Evolutionary conservation across 192 early-diverging fungal genomes (phyloP).

Genomic region (Glomus cerebriforme): DNA sequence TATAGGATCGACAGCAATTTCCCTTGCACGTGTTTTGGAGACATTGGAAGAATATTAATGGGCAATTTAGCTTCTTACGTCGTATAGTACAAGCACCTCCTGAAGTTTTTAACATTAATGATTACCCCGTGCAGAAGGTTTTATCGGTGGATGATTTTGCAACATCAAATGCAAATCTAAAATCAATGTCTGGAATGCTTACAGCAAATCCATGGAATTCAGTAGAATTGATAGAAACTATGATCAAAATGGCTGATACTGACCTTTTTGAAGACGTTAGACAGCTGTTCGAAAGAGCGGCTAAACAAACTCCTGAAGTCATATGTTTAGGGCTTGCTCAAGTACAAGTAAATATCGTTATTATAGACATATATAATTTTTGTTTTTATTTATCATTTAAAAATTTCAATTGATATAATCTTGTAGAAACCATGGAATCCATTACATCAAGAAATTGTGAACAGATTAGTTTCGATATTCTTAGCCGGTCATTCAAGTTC

Average conservation of each 20-base stretch:
- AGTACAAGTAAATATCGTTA: constrained; percentile 47
- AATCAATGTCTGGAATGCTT: constrained; percentile 48
- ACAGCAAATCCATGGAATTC: constrained; percentile 65
- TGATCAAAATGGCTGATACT: constrained; percentile 59
- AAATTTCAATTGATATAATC: background rate
- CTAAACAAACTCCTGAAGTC: constrained; percentile 71
- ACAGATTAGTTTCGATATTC: constrained; percentile 63
- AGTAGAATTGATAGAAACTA: constrained; percentile 70
- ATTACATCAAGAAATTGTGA: constrained; percentile 67
- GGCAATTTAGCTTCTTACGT: constrained; percentile 70
- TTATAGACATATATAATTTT: background rate
- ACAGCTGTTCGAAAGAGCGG: constrained; percentile 60
- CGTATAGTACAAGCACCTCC: constrained; percentile 59
- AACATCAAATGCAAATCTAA: constrained; percentile 45
- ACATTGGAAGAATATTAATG: constrained; percentile 69
- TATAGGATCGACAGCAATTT: constrained; percentile 62
- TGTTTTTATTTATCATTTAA: background rate
- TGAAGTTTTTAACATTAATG: constrained; percentile 61
- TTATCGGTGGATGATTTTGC: constrained; percentile 60
- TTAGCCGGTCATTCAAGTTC: constrained; percentile 64
- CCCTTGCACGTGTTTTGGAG: constrained; percentile 73
- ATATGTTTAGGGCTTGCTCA: constrained; percentile 73
- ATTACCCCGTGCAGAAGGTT: constrained; percentile 50
- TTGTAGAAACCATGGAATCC: constrained; percentile 48
- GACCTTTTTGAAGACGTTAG: constrained; percentile 62